Conservation (phyloP, 163 green algal genomes). For the Chloroidium sp. region DNA sequence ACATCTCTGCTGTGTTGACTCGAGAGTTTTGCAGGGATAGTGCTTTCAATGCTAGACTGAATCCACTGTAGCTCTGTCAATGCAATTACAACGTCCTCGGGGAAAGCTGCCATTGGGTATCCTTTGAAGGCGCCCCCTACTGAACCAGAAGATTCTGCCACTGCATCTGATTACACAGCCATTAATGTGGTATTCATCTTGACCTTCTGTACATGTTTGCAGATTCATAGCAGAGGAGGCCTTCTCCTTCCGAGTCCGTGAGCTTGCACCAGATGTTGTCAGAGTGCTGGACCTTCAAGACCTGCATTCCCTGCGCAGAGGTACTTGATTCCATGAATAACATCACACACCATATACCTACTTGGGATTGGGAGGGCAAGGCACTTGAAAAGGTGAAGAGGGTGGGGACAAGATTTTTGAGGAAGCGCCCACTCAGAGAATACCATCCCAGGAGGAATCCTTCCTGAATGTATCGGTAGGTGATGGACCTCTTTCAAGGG, state of each 20-base stretch:
- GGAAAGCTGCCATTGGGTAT: not conserved
- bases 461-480: too few relatives aligned
- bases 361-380: too few relatives aligned
- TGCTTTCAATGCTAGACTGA: not conserved
- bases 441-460: too few relatives aligned
- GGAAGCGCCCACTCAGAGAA: too few relatives aligned
- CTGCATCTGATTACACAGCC: not conserved
- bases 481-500: too few relatives aligned
- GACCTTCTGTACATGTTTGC: not conserved
- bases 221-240: constrained; percentile 50
- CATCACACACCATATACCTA: too few relatives aligned
- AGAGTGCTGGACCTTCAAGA: constrained; percentile 60
- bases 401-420: too few relatives aligned
- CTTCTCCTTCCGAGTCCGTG: constrained; percentile 35
- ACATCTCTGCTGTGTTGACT: not conserved
- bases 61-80: not conserved
- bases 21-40: not conserved
- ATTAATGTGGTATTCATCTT: too few relatives aligned
- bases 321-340: not conserved
- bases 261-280: constrained; percentile 22
- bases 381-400: too few relatives aligned
- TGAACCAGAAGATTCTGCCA: not conserved
- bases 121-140: not conserved
- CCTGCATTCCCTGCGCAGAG: constrained; percentile 38
- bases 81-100: not conserved